A percentile compares a stretch with the other conserved stretches of the same genome.
Evolutionary conservation across 129 eudicot species (phyloP).

Genomic region (Oenanthe sinensis): DNA sequence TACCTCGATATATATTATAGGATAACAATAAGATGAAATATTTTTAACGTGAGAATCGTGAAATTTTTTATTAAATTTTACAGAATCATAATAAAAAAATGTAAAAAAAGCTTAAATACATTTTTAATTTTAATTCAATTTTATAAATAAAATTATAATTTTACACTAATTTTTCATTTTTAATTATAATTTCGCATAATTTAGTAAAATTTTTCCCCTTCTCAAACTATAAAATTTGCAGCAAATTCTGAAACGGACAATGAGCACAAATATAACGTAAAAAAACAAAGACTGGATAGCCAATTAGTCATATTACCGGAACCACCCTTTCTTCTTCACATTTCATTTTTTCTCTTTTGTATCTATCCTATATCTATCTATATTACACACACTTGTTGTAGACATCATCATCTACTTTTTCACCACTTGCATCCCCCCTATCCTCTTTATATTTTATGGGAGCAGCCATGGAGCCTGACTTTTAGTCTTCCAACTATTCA

Average conservation of each 20-base stretch:
- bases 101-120: too few relatives aligned
- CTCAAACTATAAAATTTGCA: too few relatives aligned
- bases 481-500: not conserved
- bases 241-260: not conserved
- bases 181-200: too few relatives aligned
- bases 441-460: not conserved
- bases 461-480: conserved; percentile 7
- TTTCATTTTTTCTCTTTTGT: not conserved
- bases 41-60: too few relatives aligned
- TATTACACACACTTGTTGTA: not conserved
- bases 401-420: not conserved
- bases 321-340: conserved; percentile 1
- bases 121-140: too few relatives aligned
- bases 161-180: too few relatives aligned
- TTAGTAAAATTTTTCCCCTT: too few relatives aligned
- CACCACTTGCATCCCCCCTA: not conserved
- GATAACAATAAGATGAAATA: too few relatives aligned
- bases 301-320: not conserved
- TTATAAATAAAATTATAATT: too few relatives aligned
- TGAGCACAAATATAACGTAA: not conserved
- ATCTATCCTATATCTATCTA: not conserved
- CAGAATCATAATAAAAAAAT: too few relatives aligned
- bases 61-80: too few relatives aligned
- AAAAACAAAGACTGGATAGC: not conserved
- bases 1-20: too few relatives aligned